phyloP scores from a whole-genome alignment of 73 alveolate genomes.

The Blepharisma stoltei region DNA sequence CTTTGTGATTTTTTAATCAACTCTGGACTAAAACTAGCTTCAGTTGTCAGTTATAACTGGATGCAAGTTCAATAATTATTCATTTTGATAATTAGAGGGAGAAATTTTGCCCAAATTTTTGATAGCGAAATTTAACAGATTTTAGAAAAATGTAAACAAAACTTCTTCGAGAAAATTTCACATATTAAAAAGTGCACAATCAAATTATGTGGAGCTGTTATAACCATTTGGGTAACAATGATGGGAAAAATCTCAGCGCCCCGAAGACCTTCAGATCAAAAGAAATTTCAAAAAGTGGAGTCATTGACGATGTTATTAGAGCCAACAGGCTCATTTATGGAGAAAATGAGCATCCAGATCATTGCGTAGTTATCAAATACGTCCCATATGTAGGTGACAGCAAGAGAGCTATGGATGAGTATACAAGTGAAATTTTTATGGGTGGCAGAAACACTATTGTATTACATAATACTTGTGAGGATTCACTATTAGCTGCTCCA shows the following conservation, averaged over 20 bases:
- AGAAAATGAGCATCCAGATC: conserved; percentile 84
- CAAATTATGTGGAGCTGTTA: too few species aligned
- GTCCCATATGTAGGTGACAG: conserved; percentile 95
- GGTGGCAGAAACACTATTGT: conserved; percentile 90
- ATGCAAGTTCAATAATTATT: too few species aligned
- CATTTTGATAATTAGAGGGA: too few species aligned
- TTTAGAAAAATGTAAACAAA: too few species aligned
- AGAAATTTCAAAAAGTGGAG: conserved; percentile 89
- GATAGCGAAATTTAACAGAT: too few species aligned
- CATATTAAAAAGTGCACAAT: too few species aligned
- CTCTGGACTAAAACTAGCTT: conserved; percentile 61
- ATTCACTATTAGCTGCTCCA: conserved; percentile 95
- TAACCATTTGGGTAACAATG: conserved; percentile 96
- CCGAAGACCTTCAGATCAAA: conserved; percentile 84
- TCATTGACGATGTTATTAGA: conserved; percentile 88
- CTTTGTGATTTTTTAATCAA: conserved; percentile 73
- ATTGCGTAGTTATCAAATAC: conserved; percentile 89
- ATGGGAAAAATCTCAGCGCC: conserved; percentile 87
- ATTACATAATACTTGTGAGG: conserved; percentile 93
- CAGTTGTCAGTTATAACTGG: conserved; percentile 88
- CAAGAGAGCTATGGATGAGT: conserved; percentile 96
- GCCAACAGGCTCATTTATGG: conserved; percentile 78
- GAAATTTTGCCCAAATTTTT: too few species aligned
- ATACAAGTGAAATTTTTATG: conserved; percentile 83
- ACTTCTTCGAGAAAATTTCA: too few species aligned